Percentiles rank a stretch among this genome's conserved stretches.
phyloP scores from a whole-genome alignment of 2,329 filamentous ascomycete genomes.

The Botryosphaeria dothidea region DNA sequence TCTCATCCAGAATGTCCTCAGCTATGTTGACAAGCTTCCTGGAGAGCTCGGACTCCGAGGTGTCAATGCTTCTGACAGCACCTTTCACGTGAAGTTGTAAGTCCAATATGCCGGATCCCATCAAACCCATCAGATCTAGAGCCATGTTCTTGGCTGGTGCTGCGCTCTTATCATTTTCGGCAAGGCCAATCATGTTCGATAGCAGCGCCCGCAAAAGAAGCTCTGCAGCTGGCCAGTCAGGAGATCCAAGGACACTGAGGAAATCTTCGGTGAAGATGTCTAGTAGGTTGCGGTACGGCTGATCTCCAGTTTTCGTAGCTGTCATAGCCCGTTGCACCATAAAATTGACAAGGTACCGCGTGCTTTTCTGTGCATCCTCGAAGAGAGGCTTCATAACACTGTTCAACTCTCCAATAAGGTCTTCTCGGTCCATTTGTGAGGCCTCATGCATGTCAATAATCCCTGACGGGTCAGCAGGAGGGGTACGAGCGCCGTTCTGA shows the following conservation, averaged over 20 bases:
- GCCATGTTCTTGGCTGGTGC: slow-evolving; percentile 91
- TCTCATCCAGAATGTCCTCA: slow-evolving; percentile 53
- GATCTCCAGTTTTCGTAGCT: slow-evolving; percentile 89
- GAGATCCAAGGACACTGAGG: slow-evolving; percentile 79
- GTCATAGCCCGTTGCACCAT: slow-evolving; percentile 85
- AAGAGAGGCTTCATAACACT: slow-evolving; percentile 62
- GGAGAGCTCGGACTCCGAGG: slow-evolving; percentile 58
- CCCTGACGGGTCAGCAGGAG: slow-evolving; percentile 12
- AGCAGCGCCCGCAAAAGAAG: slow-evolving; percentile 78
- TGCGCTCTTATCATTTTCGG: slow-evolving; percentile 77
- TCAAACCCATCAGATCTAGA: slow-evolving; percentile 80
- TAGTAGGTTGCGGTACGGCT: slow-evolving; percentile 90
- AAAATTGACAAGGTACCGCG: slow-evolving; percentile 79
- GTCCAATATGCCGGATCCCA: slow-evolving; percentile 88
- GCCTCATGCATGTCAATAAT: slow-evolving; percentile 22
- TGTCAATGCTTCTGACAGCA: slow-evolving; percentile 64
- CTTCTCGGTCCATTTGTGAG: slow-evolving; percentile 25
- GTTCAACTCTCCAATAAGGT: slow-evolving; percentile 22
- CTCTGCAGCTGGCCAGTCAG: slow-evolving; percentile 93
- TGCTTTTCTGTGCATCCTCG: slow-evolving; percentile 71
- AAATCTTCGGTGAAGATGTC: slow-evolving; percentile 97
- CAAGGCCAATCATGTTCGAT: slow-evolving; percentile 74
- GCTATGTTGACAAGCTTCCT: slow-evolving; percentile 54
- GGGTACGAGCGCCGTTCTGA: slow-evolving; percentile 3
- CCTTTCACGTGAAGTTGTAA: slow-evolving; percentile 73